A percentile compares a stretch with the other conserved stretches of the same genome.
Evolutionary conservation across 2,329 filamentous ascomycete species (phyloP).

Genomic region (Diaporthe vexans): DNA sequence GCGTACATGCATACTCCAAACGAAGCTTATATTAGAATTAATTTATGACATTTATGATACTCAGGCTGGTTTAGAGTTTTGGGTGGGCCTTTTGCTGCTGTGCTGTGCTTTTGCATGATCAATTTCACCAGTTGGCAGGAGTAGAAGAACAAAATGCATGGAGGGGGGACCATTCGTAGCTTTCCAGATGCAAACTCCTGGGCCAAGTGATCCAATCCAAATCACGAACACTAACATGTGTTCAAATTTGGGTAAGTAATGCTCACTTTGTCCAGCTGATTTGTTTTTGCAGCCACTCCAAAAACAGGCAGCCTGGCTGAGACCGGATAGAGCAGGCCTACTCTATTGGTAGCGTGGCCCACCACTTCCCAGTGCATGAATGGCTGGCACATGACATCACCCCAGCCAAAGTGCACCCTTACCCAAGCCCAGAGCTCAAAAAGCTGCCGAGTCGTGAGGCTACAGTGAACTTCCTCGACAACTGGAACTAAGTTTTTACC

Average conservation of each 20-base stretch:
- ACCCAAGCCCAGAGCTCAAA: conserved; percentile 22
- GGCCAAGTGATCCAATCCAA: not conserved
- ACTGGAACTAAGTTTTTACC: conserved; percentile 1
- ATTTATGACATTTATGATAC: conserved; percentile 32
- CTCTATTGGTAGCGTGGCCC: conserved; percentile 6
- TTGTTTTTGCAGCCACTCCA: not conserved
- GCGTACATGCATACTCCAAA: not conserved
- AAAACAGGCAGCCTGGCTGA: not conserved
- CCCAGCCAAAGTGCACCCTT: not conserved
- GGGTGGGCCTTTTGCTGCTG: not conserved
- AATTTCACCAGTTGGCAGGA: not conserved
- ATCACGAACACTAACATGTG: not conserved
- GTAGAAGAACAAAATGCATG: not conserved
- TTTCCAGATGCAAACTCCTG: not conserved
- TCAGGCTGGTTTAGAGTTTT: not conserved
- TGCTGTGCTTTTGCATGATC: not conserved
- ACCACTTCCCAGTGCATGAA: conserved; percentile 1
- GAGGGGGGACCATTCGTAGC: not conserved
- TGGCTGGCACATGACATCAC: conserved; percentile 34
- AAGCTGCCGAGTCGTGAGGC: conserved; percentile 24
- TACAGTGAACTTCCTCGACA: not conserved
- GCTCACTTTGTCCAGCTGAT: conserved; percentile 17
- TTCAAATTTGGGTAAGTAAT: not conserved
- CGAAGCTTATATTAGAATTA: conserved; percentile 16
- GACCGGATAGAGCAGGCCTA: not conserved